Conservation (phyloP, 2,329 filamentous ascomycete species). For the Pestalotiopsis sp. region DNA sequence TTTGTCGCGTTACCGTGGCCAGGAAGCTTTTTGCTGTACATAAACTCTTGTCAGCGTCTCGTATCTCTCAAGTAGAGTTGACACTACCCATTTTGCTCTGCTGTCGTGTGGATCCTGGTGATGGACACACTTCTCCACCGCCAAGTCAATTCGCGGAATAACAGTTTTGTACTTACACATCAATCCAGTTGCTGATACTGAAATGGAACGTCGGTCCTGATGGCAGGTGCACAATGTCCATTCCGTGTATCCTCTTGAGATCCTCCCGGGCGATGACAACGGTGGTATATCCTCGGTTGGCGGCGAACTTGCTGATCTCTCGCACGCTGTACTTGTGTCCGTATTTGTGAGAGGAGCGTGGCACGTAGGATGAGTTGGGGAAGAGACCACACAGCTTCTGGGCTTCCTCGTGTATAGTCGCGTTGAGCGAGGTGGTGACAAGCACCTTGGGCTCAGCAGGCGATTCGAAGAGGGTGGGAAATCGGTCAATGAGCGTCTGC, state of each 20-base stretch:
- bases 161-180: neutral
- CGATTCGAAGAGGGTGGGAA: conserved; percentile 63
- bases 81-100: conserved; percentile 8
- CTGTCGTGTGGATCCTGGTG: neutral
- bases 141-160: neutral
- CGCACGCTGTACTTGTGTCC: conserved; percentile 89
- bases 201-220: conserved; percentile 92
- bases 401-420: conserved; percentile 83
- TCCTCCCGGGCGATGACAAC: conserved; percentile 88
- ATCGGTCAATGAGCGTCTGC: conserved; percentile 60
- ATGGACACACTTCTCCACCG: neutral
- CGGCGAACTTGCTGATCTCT: conserved; percentile 86
- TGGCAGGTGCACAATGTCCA: conserved; percentile 85
- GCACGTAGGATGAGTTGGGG: conserved; percentile 86
- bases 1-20: conserved; percentile 88
- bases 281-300: conserved; percentile 80
- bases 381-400: conserved; percentile 79
- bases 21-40: conserved; percentile 68
- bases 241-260: conserved; percentile 77
- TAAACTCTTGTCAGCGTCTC: conserved; percentile 50
- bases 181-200: conserved; percentile 68
- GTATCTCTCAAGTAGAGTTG: conserved; percentile 75
- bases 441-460: conserved; percentile 78
- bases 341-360: conserved; percentile 80
- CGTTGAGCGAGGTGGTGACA: conserved; percentile 88